Evolutionary conservation across 2,329 filamentous ascomycete species (phyloP).

Genomic region (Hypoxylon sp.): DNA sequence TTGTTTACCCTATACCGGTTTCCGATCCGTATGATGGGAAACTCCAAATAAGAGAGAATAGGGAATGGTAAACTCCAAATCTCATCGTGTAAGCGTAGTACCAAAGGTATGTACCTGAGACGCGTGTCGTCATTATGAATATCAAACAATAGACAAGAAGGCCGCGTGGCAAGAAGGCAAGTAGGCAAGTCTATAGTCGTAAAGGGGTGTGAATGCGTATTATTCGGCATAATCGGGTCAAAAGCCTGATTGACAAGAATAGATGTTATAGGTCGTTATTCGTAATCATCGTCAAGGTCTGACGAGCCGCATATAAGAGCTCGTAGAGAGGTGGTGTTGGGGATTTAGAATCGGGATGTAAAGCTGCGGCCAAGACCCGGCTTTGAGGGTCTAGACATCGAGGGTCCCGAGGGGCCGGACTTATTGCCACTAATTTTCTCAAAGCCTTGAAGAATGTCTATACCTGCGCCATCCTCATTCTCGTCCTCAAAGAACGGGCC

Average conservation of each 20-base stretch:
- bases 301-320: conserved; percentile 1
- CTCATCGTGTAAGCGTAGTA: conserved; percentile 33
- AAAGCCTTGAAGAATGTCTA: conserved; percentile 80
- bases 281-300: conserved; percentile 31
- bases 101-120: conserved; percentile 36
- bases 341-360: conserved; percentile 49
- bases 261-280: conserved; percentile 33
- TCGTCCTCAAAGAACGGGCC: conserved; percentile 67
- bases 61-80: conserved; percentile 29
- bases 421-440: conserved; percentile 74
- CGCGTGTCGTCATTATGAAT: conserved; percentile 42
- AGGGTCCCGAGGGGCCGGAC: conserved; percentile 45
- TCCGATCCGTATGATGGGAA: conserved; percentile 10
- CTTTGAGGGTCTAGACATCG: conserved; percentile 45
- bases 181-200: conserved; percentile 36
- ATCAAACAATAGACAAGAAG: conserved; percentile 44
- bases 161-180: conserved; percentile 44
- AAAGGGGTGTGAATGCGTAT: conserved; percentile 12
- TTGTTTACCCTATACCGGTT: conserved; percentile 10
- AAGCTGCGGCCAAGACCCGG: conserved; percentile 50
- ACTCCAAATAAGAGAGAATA: conserved; percentile 19
- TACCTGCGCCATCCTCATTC: conserved; percentile 63
- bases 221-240: conserved; percentile 16
- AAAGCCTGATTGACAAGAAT: conserved; percentile 3
- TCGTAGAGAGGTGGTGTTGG: conserved; percentile 11